Conservation (phyloP, 257 asterid species). For the Salvia splendens region DNA sequence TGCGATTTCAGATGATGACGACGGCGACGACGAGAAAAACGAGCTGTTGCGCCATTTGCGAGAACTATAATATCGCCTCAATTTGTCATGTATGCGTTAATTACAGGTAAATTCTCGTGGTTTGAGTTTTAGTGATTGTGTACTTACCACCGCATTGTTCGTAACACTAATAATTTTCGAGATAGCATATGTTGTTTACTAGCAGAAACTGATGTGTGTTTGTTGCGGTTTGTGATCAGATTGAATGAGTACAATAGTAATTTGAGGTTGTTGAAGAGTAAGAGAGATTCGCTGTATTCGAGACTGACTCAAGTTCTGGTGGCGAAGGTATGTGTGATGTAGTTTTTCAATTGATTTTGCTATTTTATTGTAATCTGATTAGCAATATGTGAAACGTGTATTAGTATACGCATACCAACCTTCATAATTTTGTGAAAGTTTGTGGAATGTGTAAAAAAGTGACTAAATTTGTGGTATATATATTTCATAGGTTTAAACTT, state of each 20-base stretch:
- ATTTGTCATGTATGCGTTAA: constrained; percentile 83
- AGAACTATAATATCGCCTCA: constrained; percentile 77
- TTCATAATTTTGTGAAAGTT: neutral
- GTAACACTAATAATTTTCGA: neutral
- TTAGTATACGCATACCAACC: neutral
- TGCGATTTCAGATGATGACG: constrained; percentile 26
- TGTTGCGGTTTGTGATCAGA: constrained; percentile 47
- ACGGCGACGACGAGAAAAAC: constrained; percentile 53
- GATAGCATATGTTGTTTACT: constrained; percentile 1
- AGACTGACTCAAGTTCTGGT: constrained; percentile 83
- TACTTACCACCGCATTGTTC: neutral
- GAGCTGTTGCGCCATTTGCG: constrained; percentile 78
- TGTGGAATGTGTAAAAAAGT: no score
- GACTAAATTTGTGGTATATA: no score
- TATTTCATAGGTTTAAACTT: constrained; percentile 5
- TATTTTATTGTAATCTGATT: neutral
- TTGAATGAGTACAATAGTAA: constrained; percentile 62
- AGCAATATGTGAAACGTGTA: neutral
- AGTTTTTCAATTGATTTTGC: constrained; percentile 16
- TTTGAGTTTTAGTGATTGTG: constrained; percentile 14
- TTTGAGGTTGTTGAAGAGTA: constrained; percentile 62
- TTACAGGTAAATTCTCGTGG: constrained; percentile 52
- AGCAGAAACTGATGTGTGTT: constrained; percentile 20
- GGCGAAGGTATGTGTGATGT: constrained; percentile 55
- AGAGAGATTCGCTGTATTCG: constrained; percentile 67